phyloP scores from a whole-genome alignment of 495 filamentous ascomycete genomes.

The Penicillium angulare region DNA sequence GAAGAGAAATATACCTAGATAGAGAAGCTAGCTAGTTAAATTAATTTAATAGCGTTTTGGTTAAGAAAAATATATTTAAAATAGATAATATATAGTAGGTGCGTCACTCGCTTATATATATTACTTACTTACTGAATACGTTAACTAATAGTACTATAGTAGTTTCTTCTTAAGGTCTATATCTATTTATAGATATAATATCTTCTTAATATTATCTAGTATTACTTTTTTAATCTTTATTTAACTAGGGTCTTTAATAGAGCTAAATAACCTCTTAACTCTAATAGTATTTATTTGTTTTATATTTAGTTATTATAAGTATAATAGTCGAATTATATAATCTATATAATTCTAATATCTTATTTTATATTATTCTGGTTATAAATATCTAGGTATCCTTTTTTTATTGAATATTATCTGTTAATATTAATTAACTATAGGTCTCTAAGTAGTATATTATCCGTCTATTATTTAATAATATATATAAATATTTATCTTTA shows the following conservation, averaged over 20 bases:
- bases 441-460: slow-evolving; percentile 3
- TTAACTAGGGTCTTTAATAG: not conserved
- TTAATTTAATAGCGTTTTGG: too few species aligned
- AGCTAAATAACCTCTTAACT: not conserved
- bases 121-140: too few species aligned
- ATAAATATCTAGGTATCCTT: too few species aligned
- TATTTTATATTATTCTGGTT: too few species aligned
- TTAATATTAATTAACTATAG: not conserved
- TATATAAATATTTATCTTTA: not conserved
- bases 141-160: not conserved
- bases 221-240: not conserved
- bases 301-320: not conserved
- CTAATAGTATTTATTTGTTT: not conserved
- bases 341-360: too few species aligned
- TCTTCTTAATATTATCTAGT: not conserved
- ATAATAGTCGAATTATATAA: not conserved
- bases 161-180: too few species aligned
- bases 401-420: too few species aligned
- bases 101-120: too few species aligned
- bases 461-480: slow-evolving; percentile 1
- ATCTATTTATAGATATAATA: not conserved
- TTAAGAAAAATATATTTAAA: too few species aligned
- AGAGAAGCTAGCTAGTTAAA: too few species aligned
- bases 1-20: too few species aligned
- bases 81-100: too few species aligned